Evolutionary conservation across 2,329 filamentous ascomycete genomes (phyloP), one percentile per base, ranked within the genome.

Genomic region (Huntiella bhutanensis): DNA sequence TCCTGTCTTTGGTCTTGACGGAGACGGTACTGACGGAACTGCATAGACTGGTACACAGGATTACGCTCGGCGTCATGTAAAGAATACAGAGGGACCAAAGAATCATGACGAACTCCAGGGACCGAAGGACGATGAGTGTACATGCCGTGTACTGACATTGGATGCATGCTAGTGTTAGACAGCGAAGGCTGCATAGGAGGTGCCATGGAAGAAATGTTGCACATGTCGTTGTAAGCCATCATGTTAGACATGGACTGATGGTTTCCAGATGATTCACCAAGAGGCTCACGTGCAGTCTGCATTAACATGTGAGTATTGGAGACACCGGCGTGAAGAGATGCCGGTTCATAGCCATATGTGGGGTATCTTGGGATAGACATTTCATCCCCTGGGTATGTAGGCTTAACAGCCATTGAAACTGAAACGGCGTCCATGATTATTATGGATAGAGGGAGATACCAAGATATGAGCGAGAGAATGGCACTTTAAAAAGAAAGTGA

Each of bases 21-120:
- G 56, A 70, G 70, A 53, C 77, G 70, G 59, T 81, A 81, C 53
- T 76, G 72, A 49, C 72, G 68, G 55, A 80, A 81, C 51, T 75
- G 70, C 12, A 69, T 68, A 53, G 73, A 74, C 48, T 70, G 66
- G 54, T 75, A 75, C 53, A 80, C 69, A 40, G 75, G 74, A 59
- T 79, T 78, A 54, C 44, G 41, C 13, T 65, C 57, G 33, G 59
- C 57, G 45, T 59, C 58, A 48, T 41, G 36, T 3, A 16, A 22
- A 28, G 22, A 41, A 19, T 44, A 49, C 28, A 43, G 17, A 10
- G 40, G 33, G 3, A 49, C 47, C 32, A 49, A 33, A 5, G 48
- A 43, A 11, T 49, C 48, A 33, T 49, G 48, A 13, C 44, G 44
- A 5, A 40, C 10, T 13, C 44, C 41, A 13, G 48, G 35, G 13